These are phyloP conservation scores for Ustilago loliicola DNA, from an alignment of 1,284 basidiomycete genomes.

Conservation along the genomic window DNA sequence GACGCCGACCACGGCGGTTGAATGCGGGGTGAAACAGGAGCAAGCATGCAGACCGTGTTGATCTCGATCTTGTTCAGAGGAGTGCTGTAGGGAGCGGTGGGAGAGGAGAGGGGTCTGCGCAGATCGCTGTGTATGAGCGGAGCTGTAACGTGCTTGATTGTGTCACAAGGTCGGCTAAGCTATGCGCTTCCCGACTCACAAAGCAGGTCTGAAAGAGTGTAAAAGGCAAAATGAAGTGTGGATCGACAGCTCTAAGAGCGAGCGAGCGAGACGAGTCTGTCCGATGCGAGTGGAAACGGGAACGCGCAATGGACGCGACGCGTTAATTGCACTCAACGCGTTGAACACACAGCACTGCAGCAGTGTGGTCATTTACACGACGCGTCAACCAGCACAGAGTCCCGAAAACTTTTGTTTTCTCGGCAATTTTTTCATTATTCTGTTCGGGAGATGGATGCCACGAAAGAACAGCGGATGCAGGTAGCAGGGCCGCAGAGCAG, in stretches of 20 bases:
- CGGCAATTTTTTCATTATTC: constrained; percentile 22
- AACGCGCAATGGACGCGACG: constrained; percentile 20
- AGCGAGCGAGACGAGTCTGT: background rate
- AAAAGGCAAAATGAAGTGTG: background rate
- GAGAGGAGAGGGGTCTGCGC: background rate
- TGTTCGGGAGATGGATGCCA: background rate
- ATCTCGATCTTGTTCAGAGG: background rate
- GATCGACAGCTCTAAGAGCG: constrained; percentile 4
- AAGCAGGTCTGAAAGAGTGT: background rate
- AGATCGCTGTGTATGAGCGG: background rate
- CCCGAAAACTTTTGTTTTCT: constrained; percentile 3
- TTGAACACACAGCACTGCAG: background rate
- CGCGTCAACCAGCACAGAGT: background rate
- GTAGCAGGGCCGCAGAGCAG: background rate
- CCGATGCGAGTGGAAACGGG: constrained; percentile 7
- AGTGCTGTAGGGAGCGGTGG: background rate
- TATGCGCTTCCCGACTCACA: background rate
- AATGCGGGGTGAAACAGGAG: constrained; percentile 23
- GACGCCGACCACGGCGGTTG: background rate
- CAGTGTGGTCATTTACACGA: constrained; percentile 29
- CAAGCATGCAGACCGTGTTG: constrained; percentile 11
- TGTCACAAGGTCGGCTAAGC: constrained; percentile 3
- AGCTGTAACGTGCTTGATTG: background rate
- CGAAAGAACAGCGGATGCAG: background rate
- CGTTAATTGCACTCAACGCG: constrained; percentile 24